Conservation (phyloP, 1,139 yeast genomes). For the Geotrichum phurueaensis region DNA sequence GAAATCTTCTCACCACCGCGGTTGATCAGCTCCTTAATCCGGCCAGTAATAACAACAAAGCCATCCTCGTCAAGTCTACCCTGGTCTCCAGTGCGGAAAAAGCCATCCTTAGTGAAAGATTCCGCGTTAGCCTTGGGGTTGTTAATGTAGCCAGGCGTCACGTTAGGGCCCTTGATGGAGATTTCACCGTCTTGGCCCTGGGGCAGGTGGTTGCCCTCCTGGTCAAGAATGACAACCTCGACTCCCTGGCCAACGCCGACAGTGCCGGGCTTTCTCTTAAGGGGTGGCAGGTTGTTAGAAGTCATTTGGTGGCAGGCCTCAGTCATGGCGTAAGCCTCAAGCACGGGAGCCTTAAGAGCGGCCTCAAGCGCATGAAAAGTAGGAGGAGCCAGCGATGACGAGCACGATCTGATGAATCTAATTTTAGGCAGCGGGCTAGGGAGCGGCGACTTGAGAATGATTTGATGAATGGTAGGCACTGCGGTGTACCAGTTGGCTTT, state of each 20-base stretch:
- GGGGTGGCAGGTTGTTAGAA: constrained; percentile 60
- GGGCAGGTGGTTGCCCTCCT: constrained; percentile 41
- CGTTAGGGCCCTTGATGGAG: constrained; percentile 56
- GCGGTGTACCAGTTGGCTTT: constrained; percentile 65
- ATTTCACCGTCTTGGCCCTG: constrained; percentile 58
- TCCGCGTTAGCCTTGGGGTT: constrained; percentile 62
- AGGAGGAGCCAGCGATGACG: constrained; percentile 59
- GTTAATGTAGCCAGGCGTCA: constrained; percentile 64
- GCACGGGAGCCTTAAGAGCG: constrained; percentile 55
- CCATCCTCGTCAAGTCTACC: constrained; percentile 57
- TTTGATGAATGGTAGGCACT: constrained; percentile 66
- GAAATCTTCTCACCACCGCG: constrained; percentile 68
- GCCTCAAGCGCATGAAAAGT: constrained; percentile 51
- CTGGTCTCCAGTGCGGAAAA: constrained; percentile 70
- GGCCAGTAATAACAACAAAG: constrained; percentile 53
- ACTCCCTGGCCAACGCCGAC: constrained; percentile 69
- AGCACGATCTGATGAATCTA: constrained; percentile 62
- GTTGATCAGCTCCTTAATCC: constrained; percentile 61
- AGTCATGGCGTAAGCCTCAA: constrained; percentile 76
- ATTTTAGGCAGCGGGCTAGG: constrained; percentile 49
- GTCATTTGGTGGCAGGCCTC: constrained; percentile 71
- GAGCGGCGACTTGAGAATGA: constrained; percentile 45
- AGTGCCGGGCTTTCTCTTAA: constrained; percentile 57
- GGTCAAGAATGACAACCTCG: constrained; percentile 51
- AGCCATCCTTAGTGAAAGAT: constrained; percentile 51